Percentiles rank a stretch among this genome's conserved stretches.
These are phyloP conservation scores for Neopestalotiopsis sp. DNA, from an alignment of 2,329 filamentous ascomycete genomes.

Conservation along the genomic window DNA sequence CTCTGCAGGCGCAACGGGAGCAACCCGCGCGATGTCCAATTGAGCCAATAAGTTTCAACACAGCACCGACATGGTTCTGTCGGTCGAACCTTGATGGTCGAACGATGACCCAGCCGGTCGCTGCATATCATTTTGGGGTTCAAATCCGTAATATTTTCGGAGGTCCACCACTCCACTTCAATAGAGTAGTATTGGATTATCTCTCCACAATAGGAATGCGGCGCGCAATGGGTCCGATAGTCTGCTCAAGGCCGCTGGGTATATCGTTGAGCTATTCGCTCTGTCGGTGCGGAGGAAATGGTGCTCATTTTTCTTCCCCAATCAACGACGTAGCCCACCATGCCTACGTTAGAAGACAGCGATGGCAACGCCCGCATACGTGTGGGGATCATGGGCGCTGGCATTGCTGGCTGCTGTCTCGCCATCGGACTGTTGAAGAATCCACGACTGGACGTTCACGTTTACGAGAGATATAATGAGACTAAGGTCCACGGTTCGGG, in stretches of 20 bases:
- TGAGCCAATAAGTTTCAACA: neutral
- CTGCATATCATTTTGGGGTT: neutral
- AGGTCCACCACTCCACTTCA: neutral
- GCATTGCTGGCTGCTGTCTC: constrained; percentile 25
- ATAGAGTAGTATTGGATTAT: neutral
- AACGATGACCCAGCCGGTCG: neutral
- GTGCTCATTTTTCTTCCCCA: neutral
- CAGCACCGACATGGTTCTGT: neutral
- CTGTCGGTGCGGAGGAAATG: too few species aligned
- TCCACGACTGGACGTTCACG: constrained; percentile 21
- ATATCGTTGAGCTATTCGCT: too few species aligned
- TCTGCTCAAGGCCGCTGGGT: too few species aligned
- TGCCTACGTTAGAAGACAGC: neutral
- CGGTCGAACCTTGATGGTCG: neutral
- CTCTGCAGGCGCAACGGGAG: neutral
- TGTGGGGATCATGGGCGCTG: constrained; percentile 24
- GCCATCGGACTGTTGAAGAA: constrained; percentile 24
- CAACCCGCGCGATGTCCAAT: neutral
- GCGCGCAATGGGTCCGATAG: neutral
- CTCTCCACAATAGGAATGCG: neutral
- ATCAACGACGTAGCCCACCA: neutral
- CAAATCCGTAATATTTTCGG: constrained; percentile 2
- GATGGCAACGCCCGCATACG: constrained; percentile 14
- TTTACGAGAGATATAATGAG: constrained; percentile 22
- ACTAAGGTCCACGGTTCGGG: constrained; percentile 23